A percentile compares a stretch with the other conserved stretches of the same genome.
Conservation (phyloP, 129 eudicot species). For the Artemisia tridentata region DNA sequence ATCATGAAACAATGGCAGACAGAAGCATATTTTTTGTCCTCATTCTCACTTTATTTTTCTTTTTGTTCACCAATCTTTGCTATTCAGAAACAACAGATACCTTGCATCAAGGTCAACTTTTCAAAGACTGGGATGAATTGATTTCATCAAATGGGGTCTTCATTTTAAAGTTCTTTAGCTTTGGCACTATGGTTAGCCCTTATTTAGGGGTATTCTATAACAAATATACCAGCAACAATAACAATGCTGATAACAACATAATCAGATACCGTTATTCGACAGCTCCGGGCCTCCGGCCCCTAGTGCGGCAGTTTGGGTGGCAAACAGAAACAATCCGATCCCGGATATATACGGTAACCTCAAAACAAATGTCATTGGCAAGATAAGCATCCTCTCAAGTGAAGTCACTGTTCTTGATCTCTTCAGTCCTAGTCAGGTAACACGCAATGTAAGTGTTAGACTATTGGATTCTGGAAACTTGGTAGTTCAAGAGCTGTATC, state of each 20-base stretch:
- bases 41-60: not conserved
- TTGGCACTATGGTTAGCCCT: constrained; percentile 25
- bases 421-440: constrained; percentile 18
- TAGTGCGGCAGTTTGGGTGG: constrained; percentile 40
- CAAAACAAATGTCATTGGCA: constrained; percentile 27
- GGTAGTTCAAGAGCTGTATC: constrained; percentile 27
- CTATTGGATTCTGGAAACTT: constrained; percentile 42
- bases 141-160: constrained; percentile 37
- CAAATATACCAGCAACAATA: not conserved
- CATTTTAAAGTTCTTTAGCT: constrained; percentile 41
- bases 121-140: constrained; percentile 37
- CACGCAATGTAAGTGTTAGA: constrained; percentile 21
- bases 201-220: constrained; percentile 42
- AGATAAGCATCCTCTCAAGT: constrained; percentile 18
- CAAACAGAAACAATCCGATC: constrained; percentile 46
- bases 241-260: not conserved
- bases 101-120: constrained; percentile 30
- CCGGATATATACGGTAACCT: constrained; percentile 29
- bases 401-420: constrained; percentile 17
- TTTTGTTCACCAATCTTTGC: constrained; percentile 18
- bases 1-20: constrained; percentile 22
- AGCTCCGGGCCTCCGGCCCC: too few relatives aligned
- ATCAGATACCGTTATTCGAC: not conserved
- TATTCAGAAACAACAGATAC: constrained; percentile 29
- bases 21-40: not conserved